Evolutionary conservation across 257 asterid genomes (phyloP), one percentile per base, ranked within the genome.

Genomic region (Catharanthus roseus): DNA sequence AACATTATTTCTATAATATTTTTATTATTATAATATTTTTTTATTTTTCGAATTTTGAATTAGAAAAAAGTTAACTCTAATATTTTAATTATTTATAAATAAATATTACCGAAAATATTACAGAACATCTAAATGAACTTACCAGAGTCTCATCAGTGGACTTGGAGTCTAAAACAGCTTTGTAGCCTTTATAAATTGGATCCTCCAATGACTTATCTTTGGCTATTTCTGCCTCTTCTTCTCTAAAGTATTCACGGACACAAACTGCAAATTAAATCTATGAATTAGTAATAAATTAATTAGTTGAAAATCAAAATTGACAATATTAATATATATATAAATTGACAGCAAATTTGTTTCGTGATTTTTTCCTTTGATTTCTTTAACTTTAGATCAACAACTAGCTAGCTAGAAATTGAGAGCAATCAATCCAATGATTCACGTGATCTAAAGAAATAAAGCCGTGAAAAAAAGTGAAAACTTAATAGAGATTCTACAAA

Each of bases 261-360:
- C 85, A 95, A 38, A 74, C 99, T 95, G 88, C 84, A 83, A 62
- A n/a, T n/a, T n/a, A 69, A 36, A 3, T 5, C 60, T 19, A 28
- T 66, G 15, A 6, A 8, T 44, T 29, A 28, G 29, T 38, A 8
- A 8, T 38, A 3, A 38, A 38, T 38, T 38, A 38, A 38, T 38
- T 38, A 38, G 8, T 38, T 38, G 8, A 38, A 3, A 38, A 8
- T 38, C 42, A 38, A 38, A 38, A 38, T n/a, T n/a, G n/a, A n/a
- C n/a, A 38, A 38, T 38, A 38, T 38, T 3, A 38, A 38, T 38
- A 38, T 38, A 38, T 38, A 3, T 3, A 47, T 47, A 5, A 31
- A 5, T 23, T 33, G 47, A 34, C 33, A 11, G 6, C 4, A 39
- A 21, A 34, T 71, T 16, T 31, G 18, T 39, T 64, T 10, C 75